A percentile compares a stretch with the other conserved stretches of the same genome.
phyloP scores from a whole-genome alignment of 2,329 filamentous ascomycete species.

The Ophiostoma australiae region DNA sequence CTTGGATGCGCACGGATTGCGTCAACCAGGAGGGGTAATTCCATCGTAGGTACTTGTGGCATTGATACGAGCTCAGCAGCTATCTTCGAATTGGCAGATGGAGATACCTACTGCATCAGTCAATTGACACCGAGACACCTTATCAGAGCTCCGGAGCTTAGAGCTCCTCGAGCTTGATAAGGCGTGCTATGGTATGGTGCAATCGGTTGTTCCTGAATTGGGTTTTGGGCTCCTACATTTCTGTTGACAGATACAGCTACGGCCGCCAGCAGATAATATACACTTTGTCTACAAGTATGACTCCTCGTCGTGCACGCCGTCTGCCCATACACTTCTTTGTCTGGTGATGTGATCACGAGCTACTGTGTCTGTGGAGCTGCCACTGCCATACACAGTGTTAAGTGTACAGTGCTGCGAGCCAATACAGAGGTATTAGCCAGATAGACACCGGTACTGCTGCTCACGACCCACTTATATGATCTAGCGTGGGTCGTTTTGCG shows the following conservation, averaged over 20 bases:
- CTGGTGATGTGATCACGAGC: constrained; percentile 4
- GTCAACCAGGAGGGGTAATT: neutral
- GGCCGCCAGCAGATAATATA: neutral
- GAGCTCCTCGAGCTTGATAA: neutral
- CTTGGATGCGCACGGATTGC: neutral
- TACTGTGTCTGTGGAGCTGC: neutral
- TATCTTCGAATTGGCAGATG: neutral
- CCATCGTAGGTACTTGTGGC: neutral
- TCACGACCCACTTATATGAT: neutral
- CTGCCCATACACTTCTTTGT: neutral
- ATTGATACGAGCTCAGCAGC: neutral
- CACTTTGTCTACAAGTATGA: neutral
- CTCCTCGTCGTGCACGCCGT: neutral
- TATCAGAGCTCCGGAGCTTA: neutral
- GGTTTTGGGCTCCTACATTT: neutral
- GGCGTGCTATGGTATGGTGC: neutral
- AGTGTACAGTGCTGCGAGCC: neutral
- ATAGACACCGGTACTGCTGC: neutral
- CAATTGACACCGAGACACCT: neutral
- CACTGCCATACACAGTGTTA: neutral
- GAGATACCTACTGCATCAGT: neutral
- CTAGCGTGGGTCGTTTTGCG: constrained; percentile 10
- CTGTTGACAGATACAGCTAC: neutral
- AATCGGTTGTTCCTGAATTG: neutral
- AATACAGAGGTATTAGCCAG: neutral